Conservation (phyloP, 768 basidiomycete species). For the Mycena amicta region DNA sequence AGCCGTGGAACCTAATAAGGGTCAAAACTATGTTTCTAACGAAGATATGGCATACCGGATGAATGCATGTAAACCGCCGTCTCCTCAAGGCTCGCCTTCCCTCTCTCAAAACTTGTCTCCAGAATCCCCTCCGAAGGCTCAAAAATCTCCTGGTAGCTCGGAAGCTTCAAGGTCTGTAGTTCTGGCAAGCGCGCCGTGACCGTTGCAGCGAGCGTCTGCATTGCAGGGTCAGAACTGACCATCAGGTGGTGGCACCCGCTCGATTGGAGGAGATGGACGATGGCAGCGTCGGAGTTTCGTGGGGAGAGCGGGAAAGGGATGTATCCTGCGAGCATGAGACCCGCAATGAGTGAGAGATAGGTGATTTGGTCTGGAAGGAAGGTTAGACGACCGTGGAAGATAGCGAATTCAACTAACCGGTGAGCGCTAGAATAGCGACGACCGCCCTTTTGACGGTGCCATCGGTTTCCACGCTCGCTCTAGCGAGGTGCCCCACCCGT, state of each 20-base stretch:
- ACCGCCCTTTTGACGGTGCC: constrained; percentile 1
- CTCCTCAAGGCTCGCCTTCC: neutral
- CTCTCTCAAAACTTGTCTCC: neutral
- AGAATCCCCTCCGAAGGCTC: constrained; percentile 1
- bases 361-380: constrained; percentile 33
- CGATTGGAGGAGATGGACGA: constrained; percentile 35
- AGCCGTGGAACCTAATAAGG: constrained; percentile 26
- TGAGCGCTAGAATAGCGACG: neutral
- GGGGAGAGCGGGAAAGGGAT: constrained; percentile 29
- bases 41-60: constrained; percentile 17
- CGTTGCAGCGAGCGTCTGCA: constrained; percentile 20
- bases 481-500: constrained; percentile 23
- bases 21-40: neutral
- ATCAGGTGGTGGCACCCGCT: constrained; percentile 27
- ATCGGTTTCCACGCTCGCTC: neutral
- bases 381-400: neutral
- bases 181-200: neutral
- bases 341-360: constrained; percentile 27
- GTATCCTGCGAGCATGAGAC: constrained; percentile 28
- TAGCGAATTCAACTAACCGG: neutral
- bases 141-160: constrained; percentile 15
- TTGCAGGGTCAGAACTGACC: constrained; percentile 25
- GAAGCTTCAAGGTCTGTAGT: constrained; percentile 23
- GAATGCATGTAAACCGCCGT: constrained; percentile 25
- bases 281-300: constrained; percentile 28